Evolutionary conservation across 495 filamentous ascomycete genomes (phyloP), one percentile per base, ranked within the genome.

Genomic region (Ramalina peruviana): DNA sequence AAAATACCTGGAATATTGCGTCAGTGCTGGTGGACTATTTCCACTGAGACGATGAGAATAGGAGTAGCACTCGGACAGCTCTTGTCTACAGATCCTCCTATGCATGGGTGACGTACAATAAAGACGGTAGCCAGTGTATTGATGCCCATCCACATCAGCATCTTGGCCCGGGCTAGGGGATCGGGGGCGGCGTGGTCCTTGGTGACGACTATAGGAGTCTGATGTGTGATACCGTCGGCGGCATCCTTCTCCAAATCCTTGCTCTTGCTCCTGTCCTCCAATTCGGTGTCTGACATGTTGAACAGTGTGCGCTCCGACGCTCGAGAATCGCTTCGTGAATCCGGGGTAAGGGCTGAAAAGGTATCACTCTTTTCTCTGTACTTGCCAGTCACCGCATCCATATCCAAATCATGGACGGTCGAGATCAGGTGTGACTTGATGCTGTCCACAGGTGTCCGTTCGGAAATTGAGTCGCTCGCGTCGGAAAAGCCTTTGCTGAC

Each of bases 1-100:
- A 83, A 62, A 86, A 86, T 46, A 87, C 80, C 82, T 85, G 42
- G 17, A 17, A 33, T 1, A 7, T 33, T 33, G 30, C 30, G 12
- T 33, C 30, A 33, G 30, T 33, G 2, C 30, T 33, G 30, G 30
- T 11, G 30, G 5, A 13, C 2, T 33, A 13, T 33, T 33, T 33
- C 3, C 30, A 33, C 9, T 2, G 7, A 6, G 30, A 7, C 5
- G 5, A 33, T 10, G 30, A 33, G 30, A 2, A 33, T 11, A 33
- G 30, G 3, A 33, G 30, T 1, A 33, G 30, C 9, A 13, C 30
- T 13, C 2, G 12, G 9, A 10, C 7, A 33, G 7, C 12, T 33
- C 30, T 13, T 6, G 9, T 33, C 30, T 33, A 6, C 7, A 2
- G 12, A 33, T 11, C 9, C 0, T 33, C 3, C 7, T 41, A 33